Percentiles rank a stretch among this genome's conserved stretches.
Evolutionary conservation across 345 rosid species (phyloP).

Genomic region (Fremontodendron californicum): DNA sequence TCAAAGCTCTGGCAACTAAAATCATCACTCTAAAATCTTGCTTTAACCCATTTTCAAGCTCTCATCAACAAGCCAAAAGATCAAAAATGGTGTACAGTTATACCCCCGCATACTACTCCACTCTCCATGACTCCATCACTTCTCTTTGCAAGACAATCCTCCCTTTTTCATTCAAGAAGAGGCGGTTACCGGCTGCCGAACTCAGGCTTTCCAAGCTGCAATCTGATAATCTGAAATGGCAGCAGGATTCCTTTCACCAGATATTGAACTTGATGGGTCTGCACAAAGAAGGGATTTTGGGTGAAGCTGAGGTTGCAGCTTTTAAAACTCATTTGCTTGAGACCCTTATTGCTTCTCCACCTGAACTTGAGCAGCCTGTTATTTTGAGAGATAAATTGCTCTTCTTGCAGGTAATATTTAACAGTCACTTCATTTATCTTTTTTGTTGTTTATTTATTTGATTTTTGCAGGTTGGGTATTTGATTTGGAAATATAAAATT

Average conservation of each 20-base stretch:
- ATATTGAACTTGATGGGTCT: slow-evolving; percentile 68
- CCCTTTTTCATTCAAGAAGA: slow-evolving; percentile 66
- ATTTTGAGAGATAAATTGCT: slow-evolving; percentile 59
- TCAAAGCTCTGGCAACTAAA: slow-evolving; percentile 29
- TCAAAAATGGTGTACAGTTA: slow-evolving; percentile 54
- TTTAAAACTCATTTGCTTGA: slow-evolving; percentile 61
- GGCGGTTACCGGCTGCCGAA: slow-evolving; percentile 44
- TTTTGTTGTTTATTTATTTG: too few species aligned
- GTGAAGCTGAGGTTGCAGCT: slow-evolving; percentile 48
- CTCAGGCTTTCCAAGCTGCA: slow-evolving; percentile 54
- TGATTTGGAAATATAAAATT: neutral
- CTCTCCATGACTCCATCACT: slow-evolving; percentile 71
- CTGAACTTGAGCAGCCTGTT: slow-evolving; percentile 44
- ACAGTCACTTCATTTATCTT: neutral
- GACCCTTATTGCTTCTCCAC: slow-evolving; percentile 50
- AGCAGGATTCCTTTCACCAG: slow-evolving; percentile 75
- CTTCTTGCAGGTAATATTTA: slow-evolving; percentile 58
- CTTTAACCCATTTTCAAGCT: slow-evolving; percentile 11
- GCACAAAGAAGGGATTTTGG: slow-evolving; percentile 61
- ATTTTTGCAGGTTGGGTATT: neutral
- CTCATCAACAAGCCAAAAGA: neutral
- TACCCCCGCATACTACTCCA: slow-evolving; percentile 72
- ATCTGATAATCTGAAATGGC: slow-evolving; percentile 79
- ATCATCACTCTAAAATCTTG: slow-evolving; percentile 7
- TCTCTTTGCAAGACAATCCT: slow-evolving; percentile 72